A percentile compares a stretch with the other conserved stretches of the same genome.
phyloP scores from a whole-genome alignment of 352 stramenopile genomes.

The Phytophthora capsici region DNA sequence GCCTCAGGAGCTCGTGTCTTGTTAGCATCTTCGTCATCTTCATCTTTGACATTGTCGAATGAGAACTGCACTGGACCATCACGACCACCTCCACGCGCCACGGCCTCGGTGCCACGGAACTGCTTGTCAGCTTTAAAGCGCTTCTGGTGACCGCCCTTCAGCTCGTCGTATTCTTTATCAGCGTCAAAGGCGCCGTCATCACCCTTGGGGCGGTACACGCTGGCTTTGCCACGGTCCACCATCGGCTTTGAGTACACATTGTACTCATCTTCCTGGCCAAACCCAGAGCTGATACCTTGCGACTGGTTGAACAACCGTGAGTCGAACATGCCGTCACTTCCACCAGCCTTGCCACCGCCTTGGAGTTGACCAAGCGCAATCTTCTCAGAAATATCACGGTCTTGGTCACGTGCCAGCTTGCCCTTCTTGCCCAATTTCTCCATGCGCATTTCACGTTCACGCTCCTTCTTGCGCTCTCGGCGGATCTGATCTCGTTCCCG shows the following conservation, averaged over 20 bases:
- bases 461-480: slow-evolving; percentile 93
- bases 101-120: slow-evolving; percentile 85
- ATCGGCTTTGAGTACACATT: slow-evolving; percentile 98
- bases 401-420: slow-evolving; percentile 94
- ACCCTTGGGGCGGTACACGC: slow-evolving; percentile 90
- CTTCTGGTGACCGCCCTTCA: slow-evolving; percentile 84
- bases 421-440: slow-evolving; percentile 94
- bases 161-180: slow-evolving; percentile 91
- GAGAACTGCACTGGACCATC: slow-evolving; percentile 90
- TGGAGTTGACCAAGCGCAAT: slow-evolving; percentile 97
- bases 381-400: slow-evolving; percentile 98
- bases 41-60: slow-evolving; percentile 58
- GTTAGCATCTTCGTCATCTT: slow-evolving; percentile 41
- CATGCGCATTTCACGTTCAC: slow-evolving; percentile 94
- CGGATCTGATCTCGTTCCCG: slow-evolving; percentile 83
- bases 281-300: slow-evolving; percentile 95
- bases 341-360: slow-evolving; percentile 78
- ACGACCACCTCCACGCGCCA: slow-evolving; percentile 45
- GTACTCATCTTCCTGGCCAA: slow-evolving; percentile 98
- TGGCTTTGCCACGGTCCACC: slow-evolving; percentile 91
- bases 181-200: slow-evolving; percentile 87
- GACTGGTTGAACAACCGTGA: slow-evolving; percentile 98
- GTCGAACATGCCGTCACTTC: slow-evolving; percentile 94
- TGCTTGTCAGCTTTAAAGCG: slow-evolving; percentile 91
- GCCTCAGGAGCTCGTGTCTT: slow-evolving; percentile 18